phyloP scores from a whole-genome alignment of 768 basidiomycete genomes.

The Lactarius hatsudake region DNA sequence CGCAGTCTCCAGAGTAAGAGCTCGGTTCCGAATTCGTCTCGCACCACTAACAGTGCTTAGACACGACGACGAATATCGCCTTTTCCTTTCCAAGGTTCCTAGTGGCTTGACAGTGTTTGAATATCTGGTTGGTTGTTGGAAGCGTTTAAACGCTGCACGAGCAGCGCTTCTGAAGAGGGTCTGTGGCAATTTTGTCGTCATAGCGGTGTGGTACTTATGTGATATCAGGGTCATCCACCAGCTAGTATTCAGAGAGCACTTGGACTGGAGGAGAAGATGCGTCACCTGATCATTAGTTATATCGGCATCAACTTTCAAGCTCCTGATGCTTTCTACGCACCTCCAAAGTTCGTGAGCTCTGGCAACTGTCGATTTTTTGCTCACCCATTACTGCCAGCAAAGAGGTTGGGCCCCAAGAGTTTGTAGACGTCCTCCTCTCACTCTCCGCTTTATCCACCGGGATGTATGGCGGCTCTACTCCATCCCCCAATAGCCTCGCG shows the following conservation, averaged over 20 bases:
- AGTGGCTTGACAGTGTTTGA: conserved; percentile 79
- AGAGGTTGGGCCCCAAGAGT: conserved; percentile 71
- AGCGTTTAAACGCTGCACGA: conserved; percentile 63
- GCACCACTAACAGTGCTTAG: conserved; percentile 36
- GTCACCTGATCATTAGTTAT: conserved; percentile 85
- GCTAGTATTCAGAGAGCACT: conserved; percentile 61
- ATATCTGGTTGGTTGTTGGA: conserved; percentile 91
- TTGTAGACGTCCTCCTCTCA: conserved; percentile 77
- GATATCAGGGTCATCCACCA: conserved; percentile 53
- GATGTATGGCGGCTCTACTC: conserved; percentile 47
- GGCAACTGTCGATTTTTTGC: conserved; percentile 6
- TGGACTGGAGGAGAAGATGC: conserved; percentile 66
- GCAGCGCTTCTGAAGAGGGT: conserved; percentile 65
- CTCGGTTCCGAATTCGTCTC: conserved; percentile 19
- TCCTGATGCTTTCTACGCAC: conserved; percentile 93
- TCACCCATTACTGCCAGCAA: conserved; percentile 43
- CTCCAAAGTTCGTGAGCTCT: conserved; percentile 52
- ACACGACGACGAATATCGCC: conserved; percentile 70
- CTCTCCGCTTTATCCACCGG: conserved; percentile 68
- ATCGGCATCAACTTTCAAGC: conserved; percentile 87
- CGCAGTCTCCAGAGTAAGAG: conserved; percentile 19
- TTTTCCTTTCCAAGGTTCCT: conserved; percentile 75
- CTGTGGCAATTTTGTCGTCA: conserved; percentile 5
- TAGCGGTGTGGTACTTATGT: background rate
- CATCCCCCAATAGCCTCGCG: conserved; percentile 50